These are phyloP conservation scores for Petunia secreta DNA, from an alignment of 257 asterid genomes.

Conservation along the genomic window DNA sequence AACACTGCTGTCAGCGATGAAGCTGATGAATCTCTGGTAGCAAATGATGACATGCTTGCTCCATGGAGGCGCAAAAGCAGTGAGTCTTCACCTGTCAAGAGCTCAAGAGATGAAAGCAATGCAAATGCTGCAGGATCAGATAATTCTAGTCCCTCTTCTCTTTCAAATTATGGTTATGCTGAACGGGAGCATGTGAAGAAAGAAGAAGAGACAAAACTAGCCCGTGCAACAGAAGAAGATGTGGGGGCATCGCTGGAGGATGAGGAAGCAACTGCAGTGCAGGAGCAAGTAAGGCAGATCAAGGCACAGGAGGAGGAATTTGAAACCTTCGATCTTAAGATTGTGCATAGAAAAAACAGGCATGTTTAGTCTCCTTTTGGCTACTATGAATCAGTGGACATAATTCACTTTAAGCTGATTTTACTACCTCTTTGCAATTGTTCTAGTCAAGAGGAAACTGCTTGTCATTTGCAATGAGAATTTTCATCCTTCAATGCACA, in stretches of 20 bases:
- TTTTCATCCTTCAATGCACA: slow-evolving; percentile 1
- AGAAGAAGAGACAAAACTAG: slow-evolving; percentile 49
- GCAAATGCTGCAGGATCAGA: slow-evolving; percentile 59
- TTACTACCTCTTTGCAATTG: not conserved
- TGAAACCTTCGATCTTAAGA: slow-evolving; percentile 91
- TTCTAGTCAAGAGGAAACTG: not conserved
- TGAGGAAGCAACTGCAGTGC: slow-evolving; percentile 95
- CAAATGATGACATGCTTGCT: slow-evolving; percentile 66
- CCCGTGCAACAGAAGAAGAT: slow-evolving; percentile 62
- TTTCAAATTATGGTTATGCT: slow-evolving; percentile 71
- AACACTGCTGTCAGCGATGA: slow-evolving; percentile 53
- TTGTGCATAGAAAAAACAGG: slow-evolving; percentile 99
- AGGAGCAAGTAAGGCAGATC: slow-evolving; percentile 97
- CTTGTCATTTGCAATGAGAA: not conserved
- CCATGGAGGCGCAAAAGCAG: slow-evolving; percentile 76
- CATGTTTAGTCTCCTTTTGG: slow-evolving; percentile 28
- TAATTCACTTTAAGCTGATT: slow-evolving; percentile 1
- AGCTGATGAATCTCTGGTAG: slow-evolving; percentile 52
- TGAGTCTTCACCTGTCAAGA: slow-evolving; percentile 65
- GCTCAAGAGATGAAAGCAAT: slow-evolving; percentile 68
- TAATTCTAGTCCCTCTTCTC: slow-evolving; percentile 82
- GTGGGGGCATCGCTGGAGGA: slow-evolving; percentile 73
- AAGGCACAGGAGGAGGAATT: slow-evolving; percentile 98
- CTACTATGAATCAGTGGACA: slow-evolving; percentile 22
- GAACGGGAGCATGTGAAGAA: slow-evolving; percentile 58